Conservation (phyloP, 371 early-diverging fungal genomes). For the Actinomortierella wolfii region DNA sequence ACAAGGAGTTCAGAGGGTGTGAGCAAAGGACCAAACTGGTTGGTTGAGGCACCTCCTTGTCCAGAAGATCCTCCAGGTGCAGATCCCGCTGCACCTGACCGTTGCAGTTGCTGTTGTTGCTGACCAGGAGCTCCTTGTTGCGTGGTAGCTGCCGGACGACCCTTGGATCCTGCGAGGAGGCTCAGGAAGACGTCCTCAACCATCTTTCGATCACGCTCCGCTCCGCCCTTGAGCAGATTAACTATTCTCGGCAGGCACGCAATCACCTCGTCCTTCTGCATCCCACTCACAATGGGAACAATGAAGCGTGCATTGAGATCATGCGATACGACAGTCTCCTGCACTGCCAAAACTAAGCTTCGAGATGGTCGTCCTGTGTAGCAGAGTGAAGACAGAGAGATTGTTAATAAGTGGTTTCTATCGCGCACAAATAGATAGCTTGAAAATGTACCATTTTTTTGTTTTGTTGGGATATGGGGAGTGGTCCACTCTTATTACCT, state of each 20-base stretch:
- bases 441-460: too few species aligned
- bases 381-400: slow-evolving; percentile 3
- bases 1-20: slow-evolving; percentile 65
- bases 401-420: too few species aligned
- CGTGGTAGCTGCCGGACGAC: slow-evolving; percentile 15
- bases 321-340: slow-evolving; percentile 55
- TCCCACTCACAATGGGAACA: slow-evolving; percentile 66
- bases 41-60: slow-evolving; percentile 15
- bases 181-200: slow-evolving; percentile 66
- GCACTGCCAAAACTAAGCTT: slow-evolving; percentile 67
- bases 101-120: slow-evolving; percentile 4
- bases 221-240: slow-evolving; percentile 64
- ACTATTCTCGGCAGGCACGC: slow-evolving; percentile 65
- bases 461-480: too few species aligned
- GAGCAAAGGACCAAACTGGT: slow-evolving; percentile 39
- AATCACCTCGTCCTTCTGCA: slow-evolving; percentile 67
- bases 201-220: slow-evolving; percentile 58
- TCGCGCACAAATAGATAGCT: too few species aligned
- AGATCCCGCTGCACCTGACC: background rate
- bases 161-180: slow-evolving; percentile 49
- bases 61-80: slow-evolving; percentile 12
- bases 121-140: background rate
- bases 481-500: too few species aligned
- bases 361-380: slow-evolving; percentile 55
- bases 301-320: slow-evolving; percentile 71